Evolutionary conservation across 1,139 yeast species (phyloP), one percentile per base, ranked within the genome.

Genomic region (Dujonia santamariae): DNA sequence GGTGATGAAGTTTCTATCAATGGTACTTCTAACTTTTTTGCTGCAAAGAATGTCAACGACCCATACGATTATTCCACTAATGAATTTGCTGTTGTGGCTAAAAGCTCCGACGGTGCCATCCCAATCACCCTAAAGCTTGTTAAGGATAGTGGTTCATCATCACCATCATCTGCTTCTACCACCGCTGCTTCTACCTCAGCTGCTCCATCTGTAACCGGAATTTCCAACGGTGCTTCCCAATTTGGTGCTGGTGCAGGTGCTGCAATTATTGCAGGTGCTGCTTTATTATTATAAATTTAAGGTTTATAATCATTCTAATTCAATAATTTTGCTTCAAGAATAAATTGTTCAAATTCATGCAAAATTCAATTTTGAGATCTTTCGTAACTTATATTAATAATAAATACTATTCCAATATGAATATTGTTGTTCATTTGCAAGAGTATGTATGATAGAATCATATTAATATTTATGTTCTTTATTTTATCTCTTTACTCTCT

Each of bases 21-120:
- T 3, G 13, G 17, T 8, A 6, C n/a, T 25, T n/a, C n/a, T n/a
- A 11, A 8, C 26, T 67, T 65, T 50, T 66, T 51, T 44, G 76
- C 72, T 27, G 59, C 66, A 44, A 59, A 56, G 51, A 59, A 69
- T 51, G 50, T 63, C 46, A 47, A 48, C 24, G 77, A 72, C 46
- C 74, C 75, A 19, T 66, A 69, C 57, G 31, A 41, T 11, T 63
- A 59, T 54, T 64, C 75, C 21, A 32, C 49, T 25, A 25, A 31
- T 7, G 25, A 40, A 12, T 64, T 47, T 39, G 61, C 55, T 31
- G 51, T 63, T 32, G 43, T 47, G 15, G 45, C 40, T 40, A 41
- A 37, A 19, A 31, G 28, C 15, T 40, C 32, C 5, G 41, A 42
- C 4, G 58, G 45, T 26, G 54, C 58, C 36, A 37, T 45, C 29